Evolutionary conservation across 2,329 filamentous ascomycete species (phyloP), one percentile per base, ranked within the genome.

Genomic region (Simplicillium aogashimaense): DNA sequence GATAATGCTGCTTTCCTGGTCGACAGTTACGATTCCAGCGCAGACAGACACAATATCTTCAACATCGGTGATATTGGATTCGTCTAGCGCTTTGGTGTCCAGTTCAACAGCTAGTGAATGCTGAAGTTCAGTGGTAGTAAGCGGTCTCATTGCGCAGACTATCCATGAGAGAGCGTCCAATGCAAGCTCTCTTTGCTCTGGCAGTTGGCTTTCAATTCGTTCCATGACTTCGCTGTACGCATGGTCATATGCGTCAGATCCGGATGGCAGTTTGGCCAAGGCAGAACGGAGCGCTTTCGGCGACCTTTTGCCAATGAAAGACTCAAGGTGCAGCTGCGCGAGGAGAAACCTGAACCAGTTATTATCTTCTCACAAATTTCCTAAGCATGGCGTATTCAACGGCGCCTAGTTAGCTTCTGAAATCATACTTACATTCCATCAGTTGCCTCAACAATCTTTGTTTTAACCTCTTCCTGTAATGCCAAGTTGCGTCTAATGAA

Each of bases 111-210:
- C 66, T 12, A 74, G 54, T 0, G 66, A 67, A 44, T 70, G 56
- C 37, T 57, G 56, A 4, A 72, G 53, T 41, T 71, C 65, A 1
- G 14, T 0, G 1, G 41, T 50, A 1, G 43, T 56, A 0, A 72
- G 43, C 1, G 49, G 58, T 32, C 58, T 53, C 35, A 49, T 57
- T 1, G 64, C 55, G 30, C 43, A 64, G 1, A 52, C 54, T 9
- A 72, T 59, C 67, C 64, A 72, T 1, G 52, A 51, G 0, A 72
- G 40, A 3, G 56, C 51, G 14, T 60, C 41, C 7, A 54, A 61
- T 0, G 69, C 69, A 31, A 69, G 51, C 0, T 56, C 41, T n/a
- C 34, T 30, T 9, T 56, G 45, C 3, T 55, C 59, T 4, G 7
- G 7, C 15, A 20, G 3, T 13, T 72, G 65, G 1, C 46, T 39